A percentile compares a stretch with the other conserved stretches of the same genome.
Evolutionary conservation across 164 flowering plant species (phyloP).

Genomic region (Kingdonia uniflora): DNA sequence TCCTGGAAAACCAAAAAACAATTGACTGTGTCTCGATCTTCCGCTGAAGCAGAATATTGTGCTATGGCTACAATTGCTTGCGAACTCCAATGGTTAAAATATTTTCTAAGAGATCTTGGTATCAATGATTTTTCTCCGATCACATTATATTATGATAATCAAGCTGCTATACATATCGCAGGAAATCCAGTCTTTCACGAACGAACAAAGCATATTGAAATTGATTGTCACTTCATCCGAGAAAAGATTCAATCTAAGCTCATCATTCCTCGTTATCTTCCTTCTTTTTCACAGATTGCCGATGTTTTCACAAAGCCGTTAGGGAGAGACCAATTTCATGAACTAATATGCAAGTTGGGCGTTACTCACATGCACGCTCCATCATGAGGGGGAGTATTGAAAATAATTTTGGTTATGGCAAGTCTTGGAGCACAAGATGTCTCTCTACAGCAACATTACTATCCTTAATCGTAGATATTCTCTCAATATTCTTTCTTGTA

Average conservation of each 20-base stretch:
- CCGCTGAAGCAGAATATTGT: neutral
- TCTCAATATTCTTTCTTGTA: too few relatives aligned
- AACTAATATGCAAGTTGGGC: neutral
- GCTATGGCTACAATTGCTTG: too few relatives aligned
- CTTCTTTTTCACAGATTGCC: neutral
- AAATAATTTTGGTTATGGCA: too few relatives aligned
- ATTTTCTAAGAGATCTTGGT: too few relatives aligned
- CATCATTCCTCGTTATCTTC: neutral
- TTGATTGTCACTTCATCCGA: neutral
- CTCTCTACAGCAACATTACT: too few relatives aligned
- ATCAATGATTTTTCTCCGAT: too few relatives aligned
- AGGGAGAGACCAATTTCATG: neutral
- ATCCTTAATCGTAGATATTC: too few relatives aligned
- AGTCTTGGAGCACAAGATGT: too few relatives aligned
- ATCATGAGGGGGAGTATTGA: neutral
- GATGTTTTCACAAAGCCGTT: neutral
- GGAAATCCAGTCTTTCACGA: neutral
- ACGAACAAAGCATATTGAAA: neutral
- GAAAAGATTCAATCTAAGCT: neutral
- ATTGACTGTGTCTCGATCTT: too few relatives aligned
- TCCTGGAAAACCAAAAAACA: too few relatives aligned
- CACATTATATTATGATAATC: neutral
- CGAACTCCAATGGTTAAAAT: too few relatives aligned
- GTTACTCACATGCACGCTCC: neutral
- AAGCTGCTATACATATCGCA: conserved; percentile 1